phyloP scores from a whole-genome alignment of 2,329 filamentous ascomycete genomes.

The Monascus ruber region DNA sequence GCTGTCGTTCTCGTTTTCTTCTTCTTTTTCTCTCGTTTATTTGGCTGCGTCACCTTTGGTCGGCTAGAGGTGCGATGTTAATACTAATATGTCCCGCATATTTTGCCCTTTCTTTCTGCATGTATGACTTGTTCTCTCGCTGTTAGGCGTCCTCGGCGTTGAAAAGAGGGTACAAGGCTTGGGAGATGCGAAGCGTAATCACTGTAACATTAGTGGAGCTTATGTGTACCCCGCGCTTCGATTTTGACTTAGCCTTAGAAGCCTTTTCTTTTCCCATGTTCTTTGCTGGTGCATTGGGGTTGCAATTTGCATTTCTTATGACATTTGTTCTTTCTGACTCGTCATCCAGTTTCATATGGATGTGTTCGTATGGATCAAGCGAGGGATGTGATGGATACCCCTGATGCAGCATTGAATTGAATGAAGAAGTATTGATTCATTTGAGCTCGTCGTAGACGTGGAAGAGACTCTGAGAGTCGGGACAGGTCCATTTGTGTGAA shows the following conservation, averaged over 20 bases:
- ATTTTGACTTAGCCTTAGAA: conserved; percentile 4
- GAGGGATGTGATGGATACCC: background rate
- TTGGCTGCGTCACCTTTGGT: background rate
- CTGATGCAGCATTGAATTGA: background rate
- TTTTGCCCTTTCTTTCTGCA: too few species aligned
- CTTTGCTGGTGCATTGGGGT: too few species aligned
- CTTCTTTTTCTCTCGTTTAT: conserved; percentile 5
- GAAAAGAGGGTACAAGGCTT: conserved; percentile 14
- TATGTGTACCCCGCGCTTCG: conserved; percentile 5
- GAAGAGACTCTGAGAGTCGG: background rate
- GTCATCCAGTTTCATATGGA: background rate
- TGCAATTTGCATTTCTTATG: background rate
- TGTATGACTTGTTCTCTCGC: too few species aligned
- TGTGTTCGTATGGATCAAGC: background rate
- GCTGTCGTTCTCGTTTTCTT: conserved; percentile 16
- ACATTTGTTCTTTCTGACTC: conserved; percentile 2
- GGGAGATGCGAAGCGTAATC: conserved; percentile 11
- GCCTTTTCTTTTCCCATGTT: conserved; percentile 1
- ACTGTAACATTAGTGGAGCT: conserved; percentile 24
- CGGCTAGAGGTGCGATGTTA: background rate
- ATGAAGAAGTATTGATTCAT: background rate
- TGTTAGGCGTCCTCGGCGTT: conserved; percentile 15
- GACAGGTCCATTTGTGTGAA: background rate
- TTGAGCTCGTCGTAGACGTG: background rate
- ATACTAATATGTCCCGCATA: background rate